A percentile compares a stretch with the other conserved stretches of the same genome.
phyloP scores from a whole-genome alignment of 345 rosid species.

The Moricandia moricandioides region DNA sequence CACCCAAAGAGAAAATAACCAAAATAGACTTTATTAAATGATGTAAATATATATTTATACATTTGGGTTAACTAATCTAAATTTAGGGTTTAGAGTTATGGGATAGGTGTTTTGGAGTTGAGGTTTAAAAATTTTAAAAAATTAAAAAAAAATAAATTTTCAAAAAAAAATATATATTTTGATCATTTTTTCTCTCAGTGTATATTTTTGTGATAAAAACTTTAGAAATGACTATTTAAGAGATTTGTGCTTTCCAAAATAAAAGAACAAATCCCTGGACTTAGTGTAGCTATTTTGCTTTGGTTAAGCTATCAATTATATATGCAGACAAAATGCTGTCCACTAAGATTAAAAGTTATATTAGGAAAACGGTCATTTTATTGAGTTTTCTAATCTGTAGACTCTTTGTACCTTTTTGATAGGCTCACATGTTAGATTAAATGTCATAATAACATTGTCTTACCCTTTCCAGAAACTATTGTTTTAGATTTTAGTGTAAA shows the following conservation, averaged over 20 bases:
- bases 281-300: background rate
- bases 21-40: too few relatives aligned
- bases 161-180: too few relatives aligned
- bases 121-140: too few relatives aligned
- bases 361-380: background rate
- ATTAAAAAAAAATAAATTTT: too few relatives aligned
- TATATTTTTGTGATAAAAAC: too few relatives aligned
- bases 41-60: too few relatives aligned
- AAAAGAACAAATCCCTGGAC: background rate
- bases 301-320: background rate
- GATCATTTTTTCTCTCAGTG: too few relatives aligned
- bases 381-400: background rate
- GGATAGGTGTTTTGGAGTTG: too few relatives aligned
- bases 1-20: too few relatives aligned
- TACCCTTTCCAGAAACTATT: background rate
- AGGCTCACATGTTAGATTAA: background rate
- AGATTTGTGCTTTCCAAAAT: background rate
- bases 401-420: background rate
- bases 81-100: too few relatives aligned
- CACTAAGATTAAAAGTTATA: background rate
- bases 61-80: too few relatives aligned
- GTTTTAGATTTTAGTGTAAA: background rate
- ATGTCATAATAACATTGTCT: background rate
- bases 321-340: background rate
- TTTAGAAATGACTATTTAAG: too few relatives aligned